Evolutionary conservation across 306 rosid genomes (phyloP).

Genomic region (Urtica urens): DNA sequence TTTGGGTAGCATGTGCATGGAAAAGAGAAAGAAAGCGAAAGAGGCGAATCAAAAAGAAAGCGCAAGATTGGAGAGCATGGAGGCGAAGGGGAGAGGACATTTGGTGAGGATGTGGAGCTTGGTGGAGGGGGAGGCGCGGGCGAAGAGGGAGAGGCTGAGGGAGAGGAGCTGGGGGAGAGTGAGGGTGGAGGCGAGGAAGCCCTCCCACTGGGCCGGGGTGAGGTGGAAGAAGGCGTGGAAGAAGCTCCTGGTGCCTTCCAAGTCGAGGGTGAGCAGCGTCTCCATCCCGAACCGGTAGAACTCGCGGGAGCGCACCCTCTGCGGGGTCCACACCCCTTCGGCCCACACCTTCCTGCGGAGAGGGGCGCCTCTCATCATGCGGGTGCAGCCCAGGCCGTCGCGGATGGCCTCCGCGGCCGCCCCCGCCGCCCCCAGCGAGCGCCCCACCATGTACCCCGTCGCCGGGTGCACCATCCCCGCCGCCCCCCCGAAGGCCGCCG

Average conservation of each 20-base stretch:
- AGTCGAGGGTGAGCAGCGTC: slow-evolving; percentile 67
- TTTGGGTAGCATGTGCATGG: too few relatives aligned
- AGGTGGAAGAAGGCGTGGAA: slow-evolving; percentile 76
- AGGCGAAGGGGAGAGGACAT: slow-evolving; percentile 62
- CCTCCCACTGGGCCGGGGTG: slow-evolving; percentile 67
- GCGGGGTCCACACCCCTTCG: slow-evolving; percentile 70
- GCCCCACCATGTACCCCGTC: slow-evolving; percentile 76
- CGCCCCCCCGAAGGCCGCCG: slow-evolving; percentile 68
- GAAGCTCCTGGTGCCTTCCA: slow-evolving; percentile 56
- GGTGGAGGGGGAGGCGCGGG: slow-evolving; percentile 46
- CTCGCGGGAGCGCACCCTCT: slow-evolving; percentile 41
- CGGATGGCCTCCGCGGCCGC: slow-evolving; percentile 41
- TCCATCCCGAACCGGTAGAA: slow-evolving; percentile 85
- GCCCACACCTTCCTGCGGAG: slow-evolving; percentile 58
- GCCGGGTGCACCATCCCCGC: slow-evolving; percentile 83
- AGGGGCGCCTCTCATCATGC: slow-evolving; percentile 68
- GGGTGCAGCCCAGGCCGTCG: slow-evolving; percentile 61
- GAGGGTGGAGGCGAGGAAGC: slow-evolving; percentile 72
- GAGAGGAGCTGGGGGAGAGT: slow-evolving; percentile 35
- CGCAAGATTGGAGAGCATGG: slow-evolving; percentile 57
- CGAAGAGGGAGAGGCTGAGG: slow-evolving; percentile 50
- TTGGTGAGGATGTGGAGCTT: slow-evolving; percentile 63
- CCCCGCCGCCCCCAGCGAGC: slow-evolving; percentile 47
- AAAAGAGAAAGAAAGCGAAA: not conserved
- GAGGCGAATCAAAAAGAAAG: slow-evolving; percentile 25